These are phyloP conservation scores for Aspergillus phoenicis DNA, from an alignment of 2,329 filamentous ascomycete genomes.

Conservation along the genomic window DNA sequence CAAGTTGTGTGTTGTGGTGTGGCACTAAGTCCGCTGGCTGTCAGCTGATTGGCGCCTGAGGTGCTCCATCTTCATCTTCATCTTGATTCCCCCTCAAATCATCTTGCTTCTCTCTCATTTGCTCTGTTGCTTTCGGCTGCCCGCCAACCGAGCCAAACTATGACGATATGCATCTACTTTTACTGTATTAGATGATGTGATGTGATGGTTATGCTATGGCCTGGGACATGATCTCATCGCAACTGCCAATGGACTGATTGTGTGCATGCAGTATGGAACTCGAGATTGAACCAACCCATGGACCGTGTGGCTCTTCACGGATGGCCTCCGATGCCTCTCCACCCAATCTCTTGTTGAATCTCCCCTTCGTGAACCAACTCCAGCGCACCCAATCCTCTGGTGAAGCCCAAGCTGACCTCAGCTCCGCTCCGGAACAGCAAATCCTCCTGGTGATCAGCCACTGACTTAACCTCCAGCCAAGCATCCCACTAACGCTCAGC, in stretches of 20 bases:
- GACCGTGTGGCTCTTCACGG: background rate
- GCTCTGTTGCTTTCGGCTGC: background rate
- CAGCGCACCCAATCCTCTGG: background rate
- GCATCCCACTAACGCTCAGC: conserved; percentile 6
- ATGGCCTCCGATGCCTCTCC: background rate
- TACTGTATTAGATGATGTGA: background rate
- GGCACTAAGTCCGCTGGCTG: background rate
- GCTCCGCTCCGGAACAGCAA: background rate
- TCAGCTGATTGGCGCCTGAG: background rate
- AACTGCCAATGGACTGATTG: too few species aligned
- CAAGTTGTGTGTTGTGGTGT: background rate
- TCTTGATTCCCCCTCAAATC: background rate
- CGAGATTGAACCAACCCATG: background rate
- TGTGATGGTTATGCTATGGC: background rate
- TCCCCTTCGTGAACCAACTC: background rate
- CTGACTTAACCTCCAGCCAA: conserved; percentile 4
- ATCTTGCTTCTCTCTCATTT: background rate
- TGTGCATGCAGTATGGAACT: too few species aligned
- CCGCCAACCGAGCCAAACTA: background rate
- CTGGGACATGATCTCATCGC: background rate
- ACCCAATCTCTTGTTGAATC: background rate
- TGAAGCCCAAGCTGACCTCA: conserved; percentile 2
- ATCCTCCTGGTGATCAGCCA: background rate
- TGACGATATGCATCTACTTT: background rate
- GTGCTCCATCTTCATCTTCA: background rate